phyloP scores from a whole-genome alignment of 2,329 filamentous ascomycete genomes.

The Penicillium concentricum region DNA sequence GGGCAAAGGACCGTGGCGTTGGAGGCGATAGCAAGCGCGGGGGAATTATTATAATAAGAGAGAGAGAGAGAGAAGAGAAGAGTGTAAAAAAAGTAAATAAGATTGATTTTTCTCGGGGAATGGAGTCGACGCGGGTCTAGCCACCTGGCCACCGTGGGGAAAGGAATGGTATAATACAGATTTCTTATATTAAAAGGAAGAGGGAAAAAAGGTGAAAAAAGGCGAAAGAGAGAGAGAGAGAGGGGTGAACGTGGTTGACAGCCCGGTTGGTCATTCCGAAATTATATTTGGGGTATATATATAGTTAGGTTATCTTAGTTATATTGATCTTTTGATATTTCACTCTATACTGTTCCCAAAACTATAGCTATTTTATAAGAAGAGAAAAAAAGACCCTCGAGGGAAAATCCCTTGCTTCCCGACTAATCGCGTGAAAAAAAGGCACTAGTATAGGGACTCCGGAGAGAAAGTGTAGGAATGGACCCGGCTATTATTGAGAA shows the following conservation, averaged over 20 bases:
- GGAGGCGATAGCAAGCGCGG: constrained; percentile 18
- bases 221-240: background rate
- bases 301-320: background rate
- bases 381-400: background rate
- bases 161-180: constrained; percentile 5
- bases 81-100: constrained; percentile 1
- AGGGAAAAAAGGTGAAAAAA: background rate
- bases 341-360: too few species aligned
- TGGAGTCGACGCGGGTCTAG: constrained; percentile 13
- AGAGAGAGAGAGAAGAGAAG: background rate
- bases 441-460: constrained; percentile 10
- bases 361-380: too few species aligned
- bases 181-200: background rate
- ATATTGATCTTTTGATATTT: too few species aligned
- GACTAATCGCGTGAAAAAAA: constrained; percentile 6
- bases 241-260: constrained; percentile 11
- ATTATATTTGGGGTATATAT: background rate
- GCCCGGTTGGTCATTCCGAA: constrained; percentile 3
- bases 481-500: constrained; percentile 5
- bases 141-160: constrained; percentile 5
- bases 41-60: constrained; percentile 15
- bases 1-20: constrained; percentile 18
- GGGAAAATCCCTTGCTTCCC: constrained; percentile 2
- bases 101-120: constrained; percentile 6
- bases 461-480: constrained; percentile 12